Evolutionary conservation across 441 rosid species (phyloP).

Genomic region (Arabidopsis lyrata): DNA sequence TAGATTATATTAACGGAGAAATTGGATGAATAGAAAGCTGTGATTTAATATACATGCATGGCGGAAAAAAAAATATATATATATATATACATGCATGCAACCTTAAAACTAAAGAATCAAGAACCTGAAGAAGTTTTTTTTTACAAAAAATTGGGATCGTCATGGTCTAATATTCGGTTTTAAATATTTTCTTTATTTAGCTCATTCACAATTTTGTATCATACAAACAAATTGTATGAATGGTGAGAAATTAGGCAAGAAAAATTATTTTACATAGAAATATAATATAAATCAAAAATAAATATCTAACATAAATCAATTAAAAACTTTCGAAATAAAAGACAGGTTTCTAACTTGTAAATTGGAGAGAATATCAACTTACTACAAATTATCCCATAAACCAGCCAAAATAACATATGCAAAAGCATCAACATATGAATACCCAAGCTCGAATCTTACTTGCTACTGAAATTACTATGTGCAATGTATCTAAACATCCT

Average conservation of each 20-base stretch:
- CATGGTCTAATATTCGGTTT: not conserved
- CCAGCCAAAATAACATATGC: not conserved
- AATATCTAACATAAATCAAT: not conserved
- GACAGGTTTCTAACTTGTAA: not conserved
- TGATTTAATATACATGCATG: not conserved
- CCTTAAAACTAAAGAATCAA: not conserved
- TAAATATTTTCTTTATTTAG: not conserved
- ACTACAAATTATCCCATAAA: not conserved
- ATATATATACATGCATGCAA: too few relatives aligned
- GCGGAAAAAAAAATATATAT: too few relatives aligned
- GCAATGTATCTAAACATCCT: conserved; percentile 26
- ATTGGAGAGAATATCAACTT: not conserved
- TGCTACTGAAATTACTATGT: not conserved
- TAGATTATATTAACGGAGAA: not conserved
- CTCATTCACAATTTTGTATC: not conserved
- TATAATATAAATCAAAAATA: not conserved
- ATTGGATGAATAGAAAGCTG: not conserved
- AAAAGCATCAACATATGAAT: conserved; percentile 16
- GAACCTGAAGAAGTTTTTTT: not conserved
- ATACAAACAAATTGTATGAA: not conserved
- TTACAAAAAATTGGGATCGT: not conserved
- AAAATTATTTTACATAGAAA: not conserved
- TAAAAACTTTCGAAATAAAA: not conserved
- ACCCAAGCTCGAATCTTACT: not conserved
- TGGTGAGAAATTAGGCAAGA: not conserved